phyloP scores from a whole-genome alignment of 805 yeast genomes.

The Komagataella populi region DNA sequence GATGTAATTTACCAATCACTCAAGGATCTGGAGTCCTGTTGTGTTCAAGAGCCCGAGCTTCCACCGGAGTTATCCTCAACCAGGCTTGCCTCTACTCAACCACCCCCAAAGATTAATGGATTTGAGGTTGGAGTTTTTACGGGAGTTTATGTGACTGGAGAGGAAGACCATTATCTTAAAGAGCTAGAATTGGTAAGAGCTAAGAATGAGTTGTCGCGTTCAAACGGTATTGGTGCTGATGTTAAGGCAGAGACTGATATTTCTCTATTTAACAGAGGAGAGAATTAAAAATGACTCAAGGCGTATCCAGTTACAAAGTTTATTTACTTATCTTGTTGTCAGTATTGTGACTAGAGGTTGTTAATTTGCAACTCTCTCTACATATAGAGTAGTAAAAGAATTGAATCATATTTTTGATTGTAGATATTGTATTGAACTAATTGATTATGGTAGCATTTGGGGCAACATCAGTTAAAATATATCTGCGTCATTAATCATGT shows the following conservation, averaged over 20 bases:
- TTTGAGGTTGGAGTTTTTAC: slow-evolving; percentile 97
- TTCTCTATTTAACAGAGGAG: slow-evolving; percentile 44
- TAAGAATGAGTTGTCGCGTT: slow-evolving; percentile 43
- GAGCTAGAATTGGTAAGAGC: slow-evolving; percentile 80
- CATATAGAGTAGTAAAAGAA: too few relatives aligned
- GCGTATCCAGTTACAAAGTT: slow-evolving; percentile 8
- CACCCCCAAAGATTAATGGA: slow-evolving; percentile 27
- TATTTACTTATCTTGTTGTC: background rate
- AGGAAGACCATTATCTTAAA: slow-evolving; percentile 66
- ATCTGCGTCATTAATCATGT: too few relatives aligned
- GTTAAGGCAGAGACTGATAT: slow-evolving; percentile 69
- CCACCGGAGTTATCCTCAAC: slow-evolving; percentile 19
- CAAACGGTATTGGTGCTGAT: slow-evolving; percentile 36
- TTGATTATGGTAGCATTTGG: too few relatives aligned
- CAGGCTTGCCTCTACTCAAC: slow-evolving; percentile 17
- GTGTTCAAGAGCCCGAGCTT: slow-evolving; percentile 25
- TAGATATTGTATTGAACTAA: too few relatives aligned
- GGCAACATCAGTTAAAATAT: too few relatives aligned
- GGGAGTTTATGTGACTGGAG: slow-evolving; percentile 90
- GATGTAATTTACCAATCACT: slow-evolving; percentile 79
- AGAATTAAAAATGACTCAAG: slow-evolving; percentile 11
- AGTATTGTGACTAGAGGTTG: background rate
- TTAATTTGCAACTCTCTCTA: background rate
- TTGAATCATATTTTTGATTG: background rate
- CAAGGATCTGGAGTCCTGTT: slow-evolving; percentile 72